Evolutionary conservation across 768 basidiomycete species (phyloP), one percentile per base, ranked within the genome.

Genomic region (Amanita fuliginea): DNA sequence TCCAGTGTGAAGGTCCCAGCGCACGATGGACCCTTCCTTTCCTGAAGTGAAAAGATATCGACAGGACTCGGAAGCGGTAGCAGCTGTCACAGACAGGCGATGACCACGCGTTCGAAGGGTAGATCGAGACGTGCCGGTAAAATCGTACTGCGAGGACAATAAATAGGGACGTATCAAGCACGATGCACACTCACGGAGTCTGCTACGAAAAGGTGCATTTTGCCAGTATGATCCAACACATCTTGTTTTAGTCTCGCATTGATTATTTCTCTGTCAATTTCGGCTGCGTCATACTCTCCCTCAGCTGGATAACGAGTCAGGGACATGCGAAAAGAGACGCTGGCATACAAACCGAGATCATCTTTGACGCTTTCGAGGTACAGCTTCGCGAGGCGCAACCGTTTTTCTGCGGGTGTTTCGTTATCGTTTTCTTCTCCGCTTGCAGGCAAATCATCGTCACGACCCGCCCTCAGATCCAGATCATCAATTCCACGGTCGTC

Each of bases 321-420:
- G 1, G 16, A 1, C 28, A 13, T 8, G 14, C 3, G 35, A 16
- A 21, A 33, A 18, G 50, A 35, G 46, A 6, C 2, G 36, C 30
- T 47, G 3, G 46, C 45, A 34, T 16, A 70, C 78, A 63, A 57
- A 79, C 83, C 74, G 24, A 94, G 64, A 33, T 76, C 79, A 52
- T 83, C 78, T 63, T 88, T 88, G 11, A 98, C 81, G 53, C 74
- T 83, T 53, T 91, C 81, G 35, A 99, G 70, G 64, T 98, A 97
- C 54, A 95, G 64, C 63, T 92, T 86, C 4, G 95, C 94, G 34
- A 99, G 68, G 51, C 96, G 70, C 16, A 99, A 71, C 52, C 96
- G 72, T 67, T 98, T 99, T 71, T 92, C 82, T 0, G 91, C 92
- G 2, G 92, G 89, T 4, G 92, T 95, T 67, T 97, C 95, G 54